Evolutionary conservation across 2,329 filamentous ascomycete species (phyloP).

Genomic region (Lecanicillium sp.): DNA sequence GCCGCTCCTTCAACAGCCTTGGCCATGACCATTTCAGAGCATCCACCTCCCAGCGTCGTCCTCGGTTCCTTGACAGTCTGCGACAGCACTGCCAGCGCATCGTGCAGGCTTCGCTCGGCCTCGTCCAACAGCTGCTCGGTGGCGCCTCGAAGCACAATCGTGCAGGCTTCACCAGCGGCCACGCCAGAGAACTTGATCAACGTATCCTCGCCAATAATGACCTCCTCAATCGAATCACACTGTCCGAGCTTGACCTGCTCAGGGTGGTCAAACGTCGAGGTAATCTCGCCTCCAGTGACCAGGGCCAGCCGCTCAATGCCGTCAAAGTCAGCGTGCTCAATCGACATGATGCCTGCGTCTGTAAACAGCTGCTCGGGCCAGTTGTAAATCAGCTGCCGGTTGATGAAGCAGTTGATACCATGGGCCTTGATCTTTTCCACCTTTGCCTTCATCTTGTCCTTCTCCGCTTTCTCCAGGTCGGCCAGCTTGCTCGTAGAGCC

Average conservation of each 20-base stretch:
- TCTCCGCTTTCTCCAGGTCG: constrained; percentile 96
- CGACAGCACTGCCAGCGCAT: constrained; percentile 90
- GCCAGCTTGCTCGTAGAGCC: constrained; percentile 92
- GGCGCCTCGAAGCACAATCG: constrained; percentile 89
- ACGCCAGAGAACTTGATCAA: constrained; percentile 97
- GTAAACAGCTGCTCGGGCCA: constrained; percentile 99
- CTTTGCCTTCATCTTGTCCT: constrained; percentile 99
- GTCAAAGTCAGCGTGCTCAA: constrained; percentile 98
- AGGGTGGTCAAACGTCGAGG: constrained; percentile 95
- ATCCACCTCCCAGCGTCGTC: constrained; percentile 90
- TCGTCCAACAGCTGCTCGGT: constrained; percentile 97
- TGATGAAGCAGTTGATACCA: constrained; percentile 99
- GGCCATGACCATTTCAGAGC: constrained; percentile 98
- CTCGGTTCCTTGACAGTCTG: constrained; percentile 93
- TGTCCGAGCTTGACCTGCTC: constrained; percentile 94
- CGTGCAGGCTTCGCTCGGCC: constrained; percentile 90
- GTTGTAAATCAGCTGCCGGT: constrained; percentile 98
- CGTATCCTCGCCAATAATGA: constrained; percentile 97
- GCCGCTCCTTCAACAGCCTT: constrained; percentile 93
- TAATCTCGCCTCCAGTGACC: constrained; percentile 94
- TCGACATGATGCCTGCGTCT: constrained; percentile 94
- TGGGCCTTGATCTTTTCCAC: constrained; percentile 98
- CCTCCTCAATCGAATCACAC: constrained; percentile 93
- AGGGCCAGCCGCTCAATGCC: constrained; percentile 91
- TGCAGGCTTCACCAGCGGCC: constrained; percentile 88